Evolutionary conservation across 371 early-diverging fungal genomes (phyloP), one percentile per base, ranked within the genome.

Genomic region (Mortierella sp.): DNA sequence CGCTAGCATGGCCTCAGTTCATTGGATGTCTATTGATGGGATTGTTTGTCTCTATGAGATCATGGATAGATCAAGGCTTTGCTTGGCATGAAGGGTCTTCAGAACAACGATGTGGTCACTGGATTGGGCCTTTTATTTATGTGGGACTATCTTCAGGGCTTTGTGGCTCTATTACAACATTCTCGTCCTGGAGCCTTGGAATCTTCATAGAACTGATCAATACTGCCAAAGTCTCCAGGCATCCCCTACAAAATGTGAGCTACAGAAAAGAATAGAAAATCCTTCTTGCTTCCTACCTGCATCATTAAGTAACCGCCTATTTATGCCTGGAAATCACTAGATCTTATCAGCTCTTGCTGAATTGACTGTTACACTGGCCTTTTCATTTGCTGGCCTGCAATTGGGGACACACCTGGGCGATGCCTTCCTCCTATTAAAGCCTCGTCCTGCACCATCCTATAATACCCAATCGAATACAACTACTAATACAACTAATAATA

Each of bases 111-210:
- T 42, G 29, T 4, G 64, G 68, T 2, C 56, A 68, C 8, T 61
- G 73, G 67, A 84, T 85, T 17, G 89, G 89, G 60, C 66, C 82
- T 0, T 86, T 93, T 19, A 59, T 91, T 3, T 88, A 92, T 61
- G 73, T 88, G 2, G 94, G 88, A 0, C 60, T 95, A 8, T 85
- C 91, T 2, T 90, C 92, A 10, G 96, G 96, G 1, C 86, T 96
- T 22, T 96, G 96, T 73, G 96, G 96, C 0, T 94, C 95, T 0
- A 91, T 96, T 15, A 96, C 96, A 0, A 94, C 94, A 0, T 96
- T 95, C 68, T 95, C 95, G 13, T 91, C 94, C 1, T 95, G 94
- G 94, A 90, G 89, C 59, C 70, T 90, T n/a, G 88, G 75, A 15
- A 85, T 88, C 2, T 91, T 90, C 60, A 56, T 79, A 47, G 86